These are phyloP conservation scores for Pythium dissimile DNA, from an alignment of 352 stramenopile species.

Conservation along the genomic window DNA sequence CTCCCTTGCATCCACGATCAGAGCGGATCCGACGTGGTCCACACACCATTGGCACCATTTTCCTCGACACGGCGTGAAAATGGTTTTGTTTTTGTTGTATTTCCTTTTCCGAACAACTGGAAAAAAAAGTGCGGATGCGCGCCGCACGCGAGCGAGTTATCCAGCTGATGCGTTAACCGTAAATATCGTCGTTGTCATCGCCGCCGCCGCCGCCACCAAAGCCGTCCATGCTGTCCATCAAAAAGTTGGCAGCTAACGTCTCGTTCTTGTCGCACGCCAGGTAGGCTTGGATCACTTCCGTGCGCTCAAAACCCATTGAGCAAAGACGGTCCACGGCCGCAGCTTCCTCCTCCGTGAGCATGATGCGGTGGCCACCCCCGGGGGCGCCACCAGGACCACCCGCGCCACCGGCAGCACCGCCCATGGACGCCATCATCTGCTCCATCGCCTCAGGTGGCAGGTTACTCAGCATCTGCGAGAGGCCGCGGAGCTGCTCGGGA, in stretches of 20 bases:
- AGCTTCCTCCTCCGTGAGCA: conserved; percentile 77
- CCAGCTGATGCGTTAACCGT: conserved; percentile 42
- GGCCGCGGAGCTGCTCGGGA: conserved; percentile 75
- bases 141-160: conserved; percentile 1
- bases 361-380: conserved; percentile 55
- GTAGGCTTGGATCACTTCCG: conserved; percentile 96
- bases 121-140: no score
- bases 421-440: conserved; percentile 86
- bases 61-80: not conserved
- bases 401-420: conserved; percentile 35
- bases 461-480: conserved; percentile 87
- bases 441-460: conserved; percentile 78
- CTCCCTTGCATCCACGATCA: no score
- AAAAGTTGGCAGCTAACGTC: conserved; percentile 97
- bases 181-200: conserved; percentile 86
- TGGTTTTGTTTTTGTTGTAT: not conserved
- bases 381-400: conserved; percentile 35
- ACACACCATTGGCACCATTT: conserved; percentile 2
- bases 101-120: conserved; percentile 25
- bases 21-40: conserved; percentile 4
- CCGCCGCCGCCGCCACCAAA: conserved; percentile 42
- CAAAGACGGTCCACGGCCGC: conserved; percentile 72
- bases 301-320: conserved; percentile 87
- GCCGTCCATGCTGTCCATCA: conserved; percentile 93
- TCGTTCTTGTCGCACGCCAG: conserved; percentile 99